Base-by-base conservation (phyloP, 306 rosid species). In the Lathyrus aphaca region DNA sequence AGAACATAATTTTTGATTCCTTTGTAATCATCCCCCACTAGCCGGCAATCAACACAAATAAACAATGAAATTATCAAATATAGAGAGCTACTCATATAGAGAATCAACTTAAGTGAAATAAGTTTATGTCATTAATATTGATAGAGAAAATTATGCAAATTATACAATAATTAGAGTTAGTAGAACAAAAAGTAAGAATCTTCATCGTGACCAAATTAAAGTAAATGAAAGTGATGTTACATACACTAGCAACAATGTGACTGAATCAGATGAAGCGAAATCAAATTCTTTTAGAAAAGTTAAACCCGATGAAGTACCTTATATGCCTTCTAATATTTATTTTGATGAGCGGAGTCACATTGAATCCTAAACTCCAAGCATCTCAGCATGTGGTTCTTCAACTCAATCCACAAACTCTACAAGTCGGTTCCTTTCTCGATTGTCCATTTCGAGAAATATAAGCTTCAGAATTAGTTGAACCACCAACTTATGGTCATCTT, bases 391-490 rank as follows among this genome's bases (percentile, higher is more conserved):
- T 46, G 77, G 70, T 68, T 64, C 88, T 54, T 85, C 89, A 63
- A 62, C 83, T 68, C 88, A 78, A 53, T 76, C 97, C 7, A 54
- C 76, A 77, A 90, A 88, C 78, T 85, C 89, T 80, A 83, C 95
- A 8, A 80, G 85, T 64, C 85, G 86, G 45, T 83, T 95, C 71
- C 84, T 95, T 79, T 91, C 99, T 72, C 91, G 92, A 7, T 89
- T 89, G 96, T 76, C 81, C 74, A 74, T 85, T 75, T 97, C 99
- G 2, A 90, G 91, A 27, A 89, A 84, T 35, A 53, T 91, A 66
- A 91, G 96, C 86, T 95, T 89, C 80, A 86, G 97, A 72, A 82
- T 95, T 35, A 91, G 92, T 77, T 84, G 99, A 81, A 88, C 99
- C 51, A 79, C 85, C 61, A 91, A 96, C 76, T 82, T 91, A 77